Evolutionary conservation across 1,139 yeast species (phyloP).

Genomic region (Yamadazyma songkhlaensis): DNA sequence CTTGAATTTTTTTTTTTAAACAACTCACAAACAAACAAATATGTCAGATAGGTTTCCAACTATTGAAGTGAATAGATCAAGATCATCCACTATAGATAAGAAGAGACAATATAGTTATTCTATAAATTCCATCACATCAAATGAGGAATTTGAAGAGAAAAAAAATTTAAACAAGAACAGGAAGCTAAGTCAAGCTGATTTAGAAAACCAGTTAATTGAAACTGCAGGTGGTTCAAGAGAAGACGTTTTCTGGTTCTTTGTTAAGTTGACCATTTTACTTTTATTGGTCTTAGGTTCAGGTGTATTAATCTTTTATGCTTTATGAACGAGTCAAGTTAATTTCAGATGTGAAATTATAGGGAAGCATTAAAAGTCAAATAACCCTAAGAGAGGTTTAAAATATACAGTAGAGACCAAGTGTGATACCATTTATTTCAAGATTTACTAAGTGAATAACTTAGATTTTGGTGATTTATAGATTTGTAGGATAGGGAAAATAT

Average conservation of each 20-base stretch:
- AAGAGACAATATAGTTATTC: constrained; percentile 19
- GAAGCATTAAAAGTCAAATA: no score
- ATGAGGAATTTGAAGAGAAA: constrained; percentile 5
- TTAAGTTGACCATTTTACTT: constrained; percentile 29
- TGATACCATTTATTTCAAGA: no score
- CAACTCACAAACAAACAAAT: background rate
- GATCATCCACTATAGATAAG: constrained; percentile 10
- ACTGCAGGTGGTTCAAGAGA: constrained; percentile 41
- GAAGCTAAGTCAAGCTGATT: constrained; percentile 29
- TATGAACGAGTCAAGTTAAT: constrained; percentile 12
- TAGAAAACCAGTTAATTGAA: constrained; percentile 37
- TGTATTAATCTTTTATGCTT: constrained; percentile 37
- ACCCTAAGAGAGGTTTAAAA: no score
- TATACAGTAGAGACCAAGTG: no score
- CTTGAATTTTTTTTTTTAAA: background rate
- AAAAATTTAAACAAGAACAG: constrained; percentile 9
- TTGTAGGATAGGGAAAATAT: no score
- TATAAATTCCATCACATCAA: constrained; percentile 14
- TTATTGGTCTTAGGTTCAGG: constrained; percentile 32
- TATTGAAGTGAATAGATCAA: constrained; percentile 11
- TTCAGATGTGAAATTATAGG: no score
- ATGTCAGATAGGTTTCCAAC: constrained; percentile 7
- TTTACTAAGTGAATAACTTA: no score
- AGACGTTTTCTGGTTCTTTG: constrained; percentile 30
- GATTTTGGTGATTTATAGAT: no score